phyloP scores from a whole-genome alignment of 2,329 filamentous ascomycete species.

The Tolypocladium sp. region DNA sequence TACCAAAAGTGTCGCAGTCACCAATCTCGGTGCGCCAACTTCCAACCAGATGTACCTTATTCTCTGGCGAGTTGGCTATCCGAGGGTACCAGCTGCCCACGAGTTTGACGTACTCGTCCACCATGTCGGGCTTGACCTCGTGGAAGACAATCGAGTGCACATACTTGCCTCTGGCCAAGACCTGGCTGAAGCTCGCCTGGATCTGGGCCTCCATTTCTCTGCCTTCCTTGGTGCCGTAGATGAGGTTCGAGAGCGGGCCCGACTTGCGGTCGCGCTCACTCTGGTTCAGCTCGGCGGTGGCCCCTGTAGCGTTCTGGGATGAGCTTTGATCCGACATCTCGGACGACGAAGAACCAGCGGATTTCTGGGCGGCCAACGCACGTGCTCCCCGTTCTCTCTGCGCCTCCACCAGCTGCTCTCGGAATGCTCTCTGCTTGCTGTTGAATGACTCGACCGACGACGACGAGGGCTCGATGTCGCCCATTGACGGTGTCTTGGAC shows the following conservation, averaged over 20 bases:
- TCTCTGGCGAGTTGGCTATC: constrained; percentile 75
- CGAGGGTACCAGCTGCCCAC: constrained; percentile 88
- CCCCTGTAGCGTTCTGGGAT: constrained; percentile 24
- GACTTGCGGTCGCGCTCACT: constrained; percentile 55
- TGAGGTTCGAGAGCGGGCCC: constrained; percentile 72
- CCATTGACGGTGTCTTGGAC: constrained; percentile 61
- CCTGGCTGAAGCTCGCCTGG: constrained; percentile 90
- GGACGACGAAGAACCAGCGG: constrained; percentile 34
- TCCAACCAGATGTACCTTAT: constrained; percentile 91
- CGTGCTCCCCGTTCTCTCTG: constrained; percentile 82
- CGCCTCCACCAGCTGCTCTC: constrained; percentile 67
- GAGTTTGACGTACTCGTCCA: constrained; percentile 86
- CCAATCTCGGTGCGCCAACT: constrained; percentile 98
- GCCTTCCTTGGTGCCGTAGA: constrained; percentile 95
- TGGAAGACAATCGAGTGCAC: constrained; percentile 97
- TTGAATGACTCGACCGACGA: constrained; percentile 69
- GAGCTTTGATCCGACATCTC: constrained; percentile 27
- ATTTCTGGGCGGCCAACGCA: constrained; percentile 42
- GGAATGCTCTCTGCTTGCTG: constrained; percentile 75
- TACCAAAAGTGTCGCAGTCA: constrained; percentile 94
- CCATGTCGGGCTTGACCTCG: constrained; percentile 88
- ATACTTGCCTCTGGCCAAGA: constrained; percentile 92
- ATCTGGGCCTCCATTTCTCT: constrained; percentile 92
- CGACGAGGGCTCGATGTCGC: constrained; percentile 63
- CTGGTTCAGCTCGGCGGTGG: constrained; percentile 45